Evolutionary conservation across 257 asterid genomes (phyloP), one percentile per base, ranked within the genome.

Genomic region (Asclepias syriaca): DNA sequence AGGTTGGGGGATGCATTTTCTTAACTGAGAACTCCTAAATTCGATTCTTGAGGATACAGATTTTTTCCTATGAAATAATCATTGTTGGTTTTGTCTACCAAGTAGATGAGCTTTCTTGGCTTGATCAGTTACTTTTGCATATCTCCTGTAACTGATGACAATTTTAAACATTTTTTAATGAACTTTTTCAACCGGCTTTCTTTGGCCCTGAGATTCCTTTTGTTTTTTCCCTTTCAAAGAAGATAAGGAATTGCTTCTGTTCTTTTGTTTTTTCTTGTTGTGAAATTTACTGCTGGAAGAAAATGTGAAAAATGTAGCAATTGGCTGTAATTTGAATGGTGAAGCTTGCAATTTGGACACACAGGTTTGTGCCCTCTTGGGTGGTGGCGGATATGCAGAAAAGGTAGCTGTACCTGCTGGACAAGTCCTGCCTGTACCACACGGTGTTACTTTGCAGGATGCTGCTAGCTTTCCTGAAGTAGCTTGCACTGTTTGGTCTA

Each of bases 361-460:
- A 40, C 74, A 95, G 98, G 98, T 95, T 21, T 92, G 99, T 73
- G 96, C 98, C 77, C 95, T 95, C 65, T 27, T 95, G 60, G 92
- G 95, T 37, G 99, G 98, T 75, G 99, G 98, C 39, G 99, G 99
- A 19, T 95, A 95, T 59, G 97, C 99, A 0, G 98, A 92, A 90
- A 95, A 92, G 82, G 92, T 91, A 59, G 90, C 90, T 54, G 98
- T 87, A 74, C 87, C 92, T 5, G 87, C 89, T 13, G 96, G 86
- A 59, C 97, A 90, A 78, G 95, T 92, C 73, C 92, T 95, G 71
- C 97, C 98, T 8, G 81, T 95, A 67, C 99, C 99, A 48, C 74
- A 88, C 22, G 91, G 91, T 37, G 82, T 95, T 81, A 89, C 97
- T 58, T 78, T 95, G 86, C 83, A 87, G 75, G 99, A 95, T 56